Conservation (phyloP, 2,329 filamentous ascomycete species). For the Fusarium pseudograminearum region DNA sequence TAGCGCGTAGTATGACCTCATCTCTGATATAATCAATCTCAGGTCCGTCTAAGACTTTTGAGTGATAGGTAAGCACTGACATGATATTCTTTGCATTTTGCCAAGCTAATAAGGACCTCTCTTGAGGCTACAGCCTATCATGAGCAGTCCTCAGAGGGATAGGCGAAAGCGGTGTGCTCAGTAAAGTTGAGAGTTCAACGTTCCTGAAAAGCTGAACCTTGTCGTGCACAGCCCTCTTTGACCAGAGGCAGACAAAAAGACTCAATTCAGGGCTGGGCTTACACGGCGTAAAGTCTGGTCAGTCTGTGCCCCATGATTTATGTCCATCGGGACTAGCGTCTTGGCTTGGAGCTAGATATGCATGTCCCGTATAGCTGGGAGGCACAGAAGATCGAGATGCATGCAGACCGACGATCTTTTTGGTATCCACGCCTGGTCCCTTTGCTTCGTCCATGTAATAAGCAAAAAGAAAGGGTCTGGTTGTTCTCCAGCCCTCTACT, state of each 20-base stretch:
- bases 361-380: constrained; percentile 45
- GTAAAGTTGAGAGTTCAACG: constrained; percentile 23
- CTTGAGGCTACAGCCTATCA: neutral
- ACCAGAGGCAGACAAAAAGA: neutral
- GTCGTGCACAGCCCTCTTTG: constrained; percentile 31
- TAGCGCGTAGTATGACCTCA: constrained; percentile 17
- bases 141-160: neutral
- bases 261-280: neutral
- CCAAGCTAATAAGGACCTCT: neutral
- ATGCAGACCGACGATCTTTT: constrained; percentile 37
- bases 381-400: constrained; percentile 41
- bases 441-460: constrained; percentile 5
- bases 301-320: neutral
- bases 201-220: constrained; percentile 41
- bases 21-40: constrained; percentile 8
- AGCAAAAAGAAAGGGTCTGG: constrained; percentile 20
- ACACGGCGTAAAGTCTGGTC: neutral
- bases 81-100: neutral
- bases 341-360: constrained; percentile 34
- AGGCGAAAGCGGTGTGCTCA: constrained; percentile 41
- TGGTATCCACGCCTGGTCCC: constrained; percentile 19
- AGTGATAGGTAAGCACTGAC: neutral
- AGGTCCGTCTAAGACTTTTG: constrained; percentile 1
- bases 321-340: neutral
- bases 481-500: neutral